Percentiles rank a stretch among this genome's conserved stretches.
phyloP scores from a whole-genome alignment of 352 stramenopile species.

The Thraustochytrium striatum region DNA sequence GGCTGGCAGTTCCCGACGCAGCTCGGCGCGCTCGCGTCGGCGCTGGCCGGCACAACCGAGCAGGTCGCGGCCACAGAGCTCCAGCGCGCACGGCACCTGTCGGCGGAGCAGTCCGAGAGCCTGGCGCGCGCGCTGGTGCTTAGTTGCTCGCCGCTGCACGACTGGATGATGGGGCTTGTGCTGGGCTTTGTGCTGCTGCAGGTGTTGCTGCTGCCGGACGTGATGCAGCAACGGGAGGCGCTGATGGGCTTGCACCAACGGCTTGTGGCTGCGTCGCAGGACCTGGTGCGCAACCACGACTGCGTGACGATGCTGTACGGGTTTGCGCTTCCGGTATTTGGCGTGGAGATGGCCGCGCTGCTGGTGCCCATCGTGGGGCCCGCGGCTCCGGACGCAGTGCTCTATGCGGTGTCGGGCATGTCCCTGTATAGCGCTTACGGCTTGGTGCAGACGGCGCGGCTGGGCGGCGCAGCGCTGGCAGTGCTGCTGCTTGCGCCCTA shows the following conservation, averaged over 20 bases:
- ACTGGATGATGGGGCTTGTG: conserved; percentile 12
- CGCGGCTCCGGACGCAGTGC: background rate
- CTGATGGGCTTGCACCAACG: background rate
- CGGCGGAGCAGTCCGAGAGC: background rate
- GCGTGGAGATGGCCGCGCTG: background rate
- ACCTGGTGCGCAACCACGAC: background rate
- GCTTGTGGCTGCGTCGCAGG: background rate
- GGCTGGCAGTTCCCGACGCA: background rate
- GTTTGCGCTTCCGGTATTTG: background rate
- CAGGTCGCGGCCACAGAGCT: no score
- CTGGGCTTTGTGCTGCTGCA: background rate
- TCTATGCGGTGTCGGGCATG: background rate
- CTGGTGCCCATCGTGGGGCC: background rate
- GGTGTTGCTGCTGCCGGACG: background rate
- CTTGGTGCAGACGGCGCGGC: background rate
- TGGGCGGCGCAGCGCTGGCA: background rate
- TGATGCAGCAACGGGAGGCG: background rate
- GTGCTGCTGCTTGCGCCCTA: background rate
- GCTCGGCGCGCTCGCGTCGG: background rate
- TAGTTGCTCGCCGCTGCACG: conserved; percentile 11
- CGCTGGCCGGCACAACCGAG: no score
- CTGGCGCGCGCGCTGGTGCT: background rate
- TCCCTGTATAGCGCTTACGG: background rate
- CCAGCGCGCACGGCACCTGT: no score
- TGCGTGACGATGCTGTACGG: conserved; percentile 3